Conservation (phyloP, 371 early-diverging fungal genomes). For the Apophysomyces trapeziformis region DNA sequence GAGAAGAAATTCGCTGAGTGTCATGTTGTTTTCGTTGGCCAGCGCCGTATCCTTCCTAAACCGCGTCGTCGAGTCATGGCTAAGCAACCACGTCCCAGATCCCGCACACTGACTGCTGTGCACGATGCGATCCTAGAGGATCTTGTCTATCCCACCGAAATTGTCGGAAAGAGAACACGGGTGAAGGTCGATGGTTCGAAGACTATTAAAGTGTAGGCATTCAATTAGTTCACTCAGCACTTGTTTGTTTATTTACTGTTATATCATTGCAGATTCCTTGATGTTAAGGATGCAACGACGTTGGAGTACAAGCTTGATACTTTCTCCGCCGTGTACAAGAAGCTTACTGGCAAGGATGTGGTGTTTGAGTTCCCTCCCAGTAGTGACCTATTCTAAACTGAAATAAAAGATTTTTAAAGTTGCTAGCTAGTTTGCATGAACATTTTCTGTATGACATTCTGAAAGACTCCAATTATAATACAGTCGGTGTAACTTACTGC, state of each 20-base stretch:
- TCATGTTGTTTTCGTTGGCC: constrained; percentile 93
- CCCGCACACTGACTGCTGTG: constrained; percentile 94
- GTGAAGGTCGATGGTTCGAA: constrained; percentile 93
- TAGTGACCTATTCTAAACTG: constrained; percentile 28
- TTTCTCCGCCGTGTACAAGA: constrained; percentile 94
- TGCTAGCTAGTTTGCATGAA: background rate
- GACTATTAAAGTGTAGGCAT: constrained; percentile 87
- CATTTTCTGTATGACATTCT: background rate
- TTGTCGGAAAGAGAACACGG: constrained; percentile 96
- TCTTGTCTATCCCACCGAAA: constrained; percentile 97
- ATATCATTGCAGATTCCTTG: constrained; percentile 74
- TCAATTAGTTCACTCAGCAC: no score
- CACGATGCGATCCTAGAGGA: constrained; percentile 96
- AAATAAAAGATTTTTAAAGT: background rate
- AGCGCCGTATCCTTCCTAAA: constrained; percentile 93
- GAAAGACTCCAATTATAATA: background rate
- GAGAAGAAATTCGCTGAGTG: constrained; percentile 99
- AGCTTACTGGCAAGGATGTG: constrained; percentile 96
- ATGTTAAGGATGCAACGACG: constrained; percentile 94
- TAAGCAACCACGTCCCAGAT: constrained; percentile 92
- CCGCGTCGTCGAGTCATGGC: constrained; percentile 85
- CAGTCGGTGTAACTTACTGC: background rate
- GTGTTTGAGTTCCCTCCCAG: constrained; percentile 92
- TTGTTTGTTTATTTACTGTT: background rate
- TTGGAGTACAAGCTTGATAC: constrained; percentile 98